phyloP scores from a whole-genome alignment of 225 moss, liverwort and hornwort species.

The Takakia lepidozioides region DNA sequence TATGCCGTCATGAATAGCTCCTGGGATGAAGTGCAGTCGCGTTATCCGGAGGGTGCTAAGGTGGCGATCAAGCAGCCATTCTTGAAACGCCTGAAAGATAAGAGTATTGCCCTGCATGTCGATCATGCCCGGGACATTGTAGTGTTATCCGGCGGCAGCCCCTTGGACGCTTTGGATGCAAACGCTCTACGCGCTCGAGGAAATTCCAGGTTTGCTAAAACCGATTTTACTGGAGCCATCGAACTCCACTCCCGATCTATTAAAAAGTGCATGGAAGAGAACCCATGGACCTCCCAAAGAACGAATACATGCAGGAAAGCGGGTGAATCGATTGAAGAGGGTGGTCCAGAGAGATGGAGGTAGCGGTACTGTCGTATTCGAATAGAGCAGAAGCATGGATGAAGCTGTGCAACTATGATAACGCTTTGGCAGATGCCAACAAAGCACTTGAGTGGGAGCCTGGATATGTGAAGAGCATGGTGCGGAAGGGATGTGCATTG shows the following conservation, averaged over 20 bases:
- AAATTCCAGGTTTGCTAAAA: constrained; percentile 43
- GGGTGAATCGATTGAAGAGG: constrained; percentile 12
- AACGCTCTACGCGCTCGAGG: constrained; percentile 50
- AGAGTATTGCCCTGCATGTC: constrained; percentile 30
- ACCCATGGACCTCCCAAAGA: constrained; percentile 7
- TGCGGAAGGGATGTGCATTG: constrained; percentile 63
- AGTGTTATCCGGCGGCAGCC: constrained; percentile 22
- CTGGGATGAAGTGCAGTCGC: constrained; percentile 24
- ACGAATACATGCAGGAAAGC: background rate
- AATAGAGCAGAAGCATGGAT: constrained; percentile 72
- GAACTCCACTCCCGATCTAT: constrained; percentile 67
- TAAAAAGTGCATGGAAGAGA: constrained; percentile 38
- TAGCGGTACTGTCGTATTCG: constrained; percentile 65
- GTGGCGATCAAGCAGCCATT: constrained; percentile 59
- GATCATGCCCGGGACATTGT: constrained; percentile 19
- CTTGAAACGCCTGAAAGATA: constrained; percentile 34
- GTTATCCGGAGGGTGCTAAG: constrained; percentile 32
- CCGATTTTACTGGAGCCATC: constrained; percentile 51
- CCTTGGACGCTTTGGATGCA: constrained; percentile 27
- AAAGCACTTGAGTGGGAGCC: constrained; percentile 49
- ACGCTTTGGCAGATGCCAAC: constrained; percentile 46
- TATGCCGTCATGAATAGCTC: constrained; percentile 17
- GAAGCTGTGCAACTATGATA: constrained; percentile 43
- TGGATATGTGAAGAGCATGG: constrained; percentile 46
- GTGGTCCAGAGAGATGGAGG: constrained; percentile 20